These are phyloP conservation scores for Tolypocladium paradoxum DNA, from an alignment of 2,329 filamentous ascomycete genomes.

Conservation along the genomic window DNA sequence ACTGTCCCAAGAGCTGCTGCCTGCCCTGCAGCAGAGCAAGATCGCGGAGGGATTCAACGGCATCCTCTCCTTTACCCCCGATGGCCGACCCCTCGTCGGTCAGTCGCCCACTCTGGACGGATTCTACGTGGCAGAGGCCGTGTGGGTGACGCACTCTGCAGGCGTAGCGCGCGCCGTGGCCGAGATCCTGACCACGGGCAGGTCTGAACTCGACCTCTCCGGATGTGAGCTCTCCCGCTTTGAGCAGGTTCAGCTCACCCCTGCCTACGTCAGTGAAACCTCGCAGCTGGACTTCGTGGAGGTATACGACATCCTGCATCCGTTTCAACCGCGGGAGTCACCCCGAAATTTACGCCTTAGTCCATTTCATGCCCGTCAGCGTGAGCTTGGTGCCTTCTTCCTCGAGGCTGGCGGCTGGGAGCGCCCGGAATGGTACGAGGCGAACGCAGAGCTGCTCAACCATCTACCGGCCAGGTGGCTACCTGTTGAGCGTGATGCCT, in stretches of 20 bases:
- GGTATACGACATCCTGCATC: conserved; percentile 54
- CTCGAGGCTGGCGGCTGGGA: conserved; percentile 52
- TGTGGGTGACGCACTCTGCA: conserved; percentile 57
- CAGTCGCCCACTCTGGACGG: conserved; percentile 46
- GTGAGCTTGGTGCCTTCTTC: conserved; percentile 46
- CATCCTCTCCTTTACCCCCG: conserved; percentile 55
- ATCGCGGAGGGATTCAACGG: conserved; percentile 54
- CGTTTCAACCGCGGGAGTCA: conserved; percentile 43
- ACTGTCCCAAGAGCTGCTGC: conserved; percentile 41
- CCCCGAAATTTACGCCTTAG: conserved; percentile 48
- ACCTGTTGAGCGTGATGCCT: conserved; percentile 44
- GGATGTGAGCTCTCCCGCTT: conserved; percentile 52
- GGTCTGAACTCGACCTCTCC: conserved; percentile 42
- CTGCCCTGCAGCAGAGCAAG: conserved; percentile 35
- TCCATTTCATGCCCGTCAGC: conserved; percentile 44
- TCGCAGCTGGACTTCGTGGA: conserved; percentile 52
- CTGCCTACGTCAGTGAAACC: conserved; percentile 46
- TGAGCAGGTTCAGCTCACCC: conserved; percentile 47
- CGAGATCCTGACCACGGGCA: conserved; percentile 44
- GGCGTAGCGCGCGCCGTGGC: conserved; percentile 51
- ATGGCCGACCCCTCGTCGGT: conserved; percentile 50
- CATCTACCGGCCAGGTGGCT: conserved; percentile 42
- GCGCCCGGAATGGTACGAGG: conserved; percentile 51
- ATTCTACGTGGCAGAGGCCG: conserved; percentile 54
- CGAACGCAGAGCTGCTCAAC: conserved; percentile 39